Evolutionary conservation across 2,329 filamentous ascomycete genomes (phyloP), one percentile per base, ranked within the genome.

Genomic region (Cercospora berteroae): DNA sequence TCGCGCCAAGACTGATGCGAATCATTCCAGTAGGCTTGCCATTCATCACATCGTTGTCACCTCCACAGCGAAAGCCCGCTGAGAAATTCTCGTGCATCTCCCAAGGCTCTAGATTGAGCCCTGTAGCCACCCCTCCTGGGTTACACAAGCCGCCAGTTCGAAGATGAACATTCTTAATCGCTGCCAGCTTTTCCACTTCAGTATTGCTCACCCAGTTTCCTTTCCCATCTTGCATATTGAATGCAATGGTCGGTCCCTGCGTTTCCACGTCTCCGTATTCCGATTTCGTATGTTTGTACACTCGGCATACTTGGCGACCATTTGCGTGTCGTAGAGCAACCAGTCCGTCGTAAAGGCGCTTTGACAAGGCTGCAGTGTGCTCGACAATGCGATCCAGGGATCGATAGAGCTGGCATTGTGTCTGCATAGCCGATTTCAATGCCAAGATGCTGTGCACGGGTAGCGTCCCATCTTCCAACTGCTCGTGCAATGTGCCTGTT

Each of bases 81-180:
- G 90, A 92, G 74, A 95, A 97, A 76, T 97, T 96, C 67, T 86
- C 85, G 72, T 85, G 89, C 85, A 97, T 89, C 75, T 98, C 93
- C 86, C 89, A 90, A 0, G 92, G 88, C 57, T 89, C 85, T 62
- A 97, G 83, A 1, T 83, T 82, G n/a, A 98, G 84, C 20, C 88
- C 87, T 1, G 85, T 83, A 13, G 93, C 90, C 66, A 96, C 87
- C 1, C 93, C 93, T 9, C 94, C 95, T 1, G 95, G 94, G 74
- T 97, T 97, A 80, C 95, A 99, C 1, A 97, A 83, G 0, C 93
- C 91, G 5, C 95, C 95, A 0, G 93, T 97, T 42, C 95, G 88
- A 18, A 98, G 81, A 74, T 97, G 92, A 50, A 98, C 90, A 59
- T 88, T 86, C 71, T 90, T 92, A 20, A 97, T 82, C 2, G 86